These are phyloP conservation scores for Sugiyamaella mastotermitis DNA, from an alignment of 805 yeast genomes.

Conservation along the genomic window DNA sequence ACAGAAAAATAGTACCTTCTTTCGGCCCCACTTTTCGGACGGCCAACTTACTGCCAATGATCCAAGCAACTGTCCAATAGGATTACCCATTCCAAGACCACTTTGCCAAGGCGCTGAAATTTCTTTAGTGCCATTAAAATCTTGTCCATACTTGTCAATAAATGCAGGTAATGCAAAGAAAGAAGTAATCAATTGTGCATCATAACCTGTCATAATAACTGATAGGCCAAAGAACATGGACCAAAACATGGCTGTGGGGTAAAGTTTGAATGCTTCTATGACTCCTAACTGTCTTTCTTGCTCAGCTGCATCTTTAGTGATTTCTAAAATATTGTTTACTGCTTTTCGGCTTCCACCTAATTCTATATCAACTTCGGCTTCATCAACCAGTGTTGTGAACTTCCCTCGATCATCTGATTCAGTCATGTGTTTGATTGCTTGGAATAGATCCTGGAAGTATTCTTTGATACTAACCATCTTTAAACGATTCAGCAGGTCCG, in stretches of 20 bases:
- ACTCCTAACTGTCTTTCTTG: constrained; percentile 28
- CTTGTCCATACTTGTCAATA: constrained; percentile 37
- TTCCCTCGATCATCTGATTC: no score
- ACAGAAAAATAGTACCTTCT: constrained; percentile 36
- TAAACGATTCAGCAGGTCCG: no score
- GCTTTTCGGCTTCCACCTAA: no score
- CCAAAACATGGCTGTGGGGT: constrained; percentile 45
- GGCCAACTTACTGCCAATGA: constrained; percentile 39
- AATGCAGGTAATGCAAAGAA: constrained; percentile 45
- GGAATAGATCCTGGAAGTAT: no score
- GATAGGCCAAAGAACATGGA: constrained; percentile 39
- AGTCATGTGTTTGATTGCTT: no score
- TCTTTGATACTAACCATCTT: no score
- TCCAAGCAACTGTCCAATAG: constrained; percentile 43
- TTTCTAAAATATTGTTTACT: constrained; percentile 13
- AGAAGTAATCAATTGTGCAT: constrained; percentile 35
- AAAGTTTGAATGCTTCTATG: constrained; percentile 33
- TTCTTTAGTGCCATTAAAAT: constrained; percentile 14
- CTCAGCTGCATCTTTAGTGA: constrained; percentile 17
- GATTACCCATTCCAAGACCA: constrained; percentile 26
- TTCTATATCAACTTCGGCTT: background rate
- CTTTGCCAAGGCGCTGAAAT: constrained; percentile 27
- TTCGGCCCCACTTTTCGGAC: constrained; percentile 43
- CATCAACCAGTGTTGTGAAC: no score
- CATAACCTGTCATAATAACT: constrained; percentile 47